These are phyloP conservation scores for Pestalotiopsis sp. DNA, from an alignment of 2,329 filamentous ascomycete species.

Conservation along the genomic window DNA sequence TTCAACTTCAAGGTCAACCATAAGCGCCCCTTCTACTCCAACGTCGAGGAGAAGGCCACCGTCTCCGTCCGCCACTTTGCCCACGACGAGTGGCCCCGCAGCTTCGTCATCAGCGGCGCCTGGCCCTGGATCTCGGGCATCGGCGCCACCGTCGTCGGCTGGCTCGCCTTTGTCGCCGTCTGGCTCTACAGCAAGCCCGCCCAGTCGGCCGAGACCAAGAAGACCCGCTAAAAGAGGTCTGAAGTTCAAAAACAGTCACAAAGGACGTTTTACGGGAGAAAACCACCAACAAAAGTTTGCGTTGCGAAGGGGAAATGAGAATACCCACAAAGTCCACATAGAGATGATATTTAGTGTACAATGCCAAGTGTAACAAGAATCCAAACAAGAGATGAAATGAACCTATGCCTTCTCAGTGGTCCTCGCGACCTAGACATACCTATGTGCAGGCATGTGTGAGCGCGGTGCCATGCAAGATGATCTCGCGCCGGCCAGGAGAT, in stretches of 20 bases:
- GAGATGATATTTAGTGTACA: neutral
- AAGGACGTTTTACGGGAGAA: too few relatives aligned
- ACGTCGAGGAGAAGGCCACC: constrained; percentile 90
- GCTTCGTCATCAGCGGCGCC: constrained; percentile 84
- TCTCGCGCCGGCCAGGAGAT: too few relatives aligned
- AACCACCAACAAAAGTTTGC: too few relatives aligned
- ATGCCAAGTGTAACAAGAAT: constrained; percentile 5
- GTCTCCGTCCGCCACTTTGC: constrained; percentile 96
- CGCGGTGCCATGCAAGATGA: too few relatives aligned
- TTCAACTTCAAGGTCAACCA: constrained; percentile 99
- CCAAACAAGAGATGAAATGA: neutral
- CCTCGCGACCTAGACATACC: too few relatives aligned
- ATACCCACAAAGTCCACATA: constrained; percentile 4
- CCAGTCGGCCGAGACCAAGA: constrained; percentile 40
- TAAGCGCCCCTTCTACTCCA: constrained; percentile 89
- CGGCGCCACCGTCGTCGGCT: constrained; percentile 80
- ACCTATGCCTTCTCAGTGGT: neutral
- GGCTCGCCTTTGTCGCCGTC: constrained; percentile 80
- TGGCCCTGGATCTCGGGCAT: constrained; percentile 96
- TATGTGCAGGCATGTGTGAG: too few relatives aligned
- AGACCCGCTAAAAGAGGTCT: constrained; percentile 43
- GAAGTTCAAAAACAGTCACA: too few relatives aligned
- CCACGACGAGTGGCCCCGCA: constrained; percentile 94
- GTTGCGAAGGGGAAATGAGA: neutral
- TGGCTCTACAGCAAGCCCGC: constrained; percentile 76